These are phyloP conservation scores for Nidula microcarpa DNA, from an alignment of 768 basidiomycete genomes.

Conservation along the genomic window DNA sequence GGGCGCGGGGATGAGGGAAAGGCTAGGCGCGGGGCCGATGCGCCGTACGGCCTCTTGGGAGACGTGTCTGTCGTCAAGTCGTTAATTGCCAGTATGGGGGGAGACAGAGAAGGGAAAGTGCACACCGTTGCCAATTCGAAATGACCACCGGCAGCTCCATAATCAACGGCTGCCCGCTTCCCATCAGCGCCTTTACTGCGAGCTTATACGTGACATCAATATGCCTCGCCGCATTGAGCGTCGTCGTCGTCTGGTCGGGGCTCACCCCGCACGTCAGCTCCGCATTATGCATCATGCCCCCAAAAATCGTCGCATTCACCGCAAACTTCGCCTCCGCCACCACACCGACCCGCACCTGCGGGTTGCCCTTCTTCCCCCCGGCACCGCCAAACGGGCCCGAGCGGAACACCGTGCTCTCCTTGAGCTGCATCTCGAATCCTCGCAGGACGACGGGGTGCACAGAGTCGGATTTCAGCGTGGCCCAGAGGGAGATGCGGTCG, in stretches of 20 bases:
- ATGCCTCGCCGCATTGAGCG: constrained; percentile 77
- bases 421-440: constrained; percentile 78
- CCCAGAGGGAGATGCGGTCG: constrained; percentile 71
- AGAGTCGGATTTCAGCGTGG: constrained; percentile 69
- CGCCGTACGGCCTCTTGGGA: constrained; percentile 65
- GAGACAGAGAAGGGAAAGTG: constrained; percentile 2
- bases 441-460: constrained; percentile 69
- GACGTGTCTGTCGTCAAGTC: constrained; percentile 43
- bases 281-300: constrained; percentile 65
- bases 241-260: constrained; percentile 72
- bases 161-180: constrained; percentile 55
- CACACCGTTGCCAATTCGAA: constrained; percentile 84
- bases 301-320: constrained; percentile 70
- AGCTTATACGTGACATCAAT: constrained; percentile 85
- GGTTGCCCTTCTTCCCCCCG: constrained; percentile 53
- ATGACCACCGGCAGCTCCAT: constrained; percentile 80
- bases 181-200: constrained; percentile 74
- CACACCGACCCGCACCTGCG: constrained; percentile 48
- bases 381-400: constrained; percentile 43
- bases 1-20: constrained; percentile 34
- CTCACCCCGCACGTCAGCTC: constrained; percentile 74
- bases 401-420: constrained; percentile 76
- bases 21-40: constrained; percentile 42
- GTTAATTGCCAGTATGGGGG: background rate
- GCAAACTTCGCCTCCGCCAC: constrained; percentile 72